These are phyloP conservation scores for Lachancea cidri DNA, from an alignment of 805 yeast species.

Conservation along the genomic window DNA sequence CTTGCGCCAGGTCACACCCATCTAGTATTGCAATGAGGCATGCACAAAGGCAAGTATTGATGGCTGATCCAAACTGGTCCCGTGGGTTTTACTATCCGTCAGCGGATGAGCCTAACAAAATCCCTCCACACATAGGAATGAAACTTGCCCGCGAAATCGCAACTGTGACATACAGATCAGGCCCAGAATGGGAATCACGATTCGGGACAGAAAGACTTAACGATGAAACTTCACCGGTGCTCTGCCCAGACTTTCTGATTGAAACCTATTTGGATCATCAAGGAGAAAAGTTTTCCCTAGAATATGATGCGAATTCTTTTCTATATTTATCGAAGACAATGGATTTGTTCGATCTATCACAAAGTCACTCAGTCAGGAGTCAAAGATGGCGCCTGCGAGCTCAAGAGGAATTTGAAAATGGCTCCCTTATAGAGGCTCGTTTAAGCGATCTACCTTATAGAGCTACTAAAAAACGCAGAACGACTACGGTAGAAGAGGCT, in stretches of 20 bases:
- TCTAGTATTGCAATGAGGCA: slow-evolving; percentile 91
- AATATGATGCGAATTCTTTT: slow-evolving; percentile 86
- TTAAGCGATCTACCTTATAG: slow-evolving; percentile 15
- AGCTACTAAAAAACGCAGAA: slow-evolving; percentile 46
- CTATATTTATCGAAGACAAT: slow-evolving; percentile 86
- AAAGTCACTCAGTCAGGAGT: slow-evolving; percentile 42
- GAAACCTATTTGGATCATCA: slow-evolving; percentile 93
- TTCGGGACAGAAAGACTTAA: slow-evolving; percentile 87
- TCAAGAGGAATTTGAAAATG: slow-evolving; percentile 25
- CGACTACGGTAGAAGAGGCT: slow-evolving; percentile 49
- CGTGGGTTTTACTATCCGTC: slow-evolving; percentile 78
- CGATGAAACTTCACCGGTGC: slow-evolving; percentile 71
- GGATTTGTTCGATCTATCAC: slow-evolving; percentile 85
- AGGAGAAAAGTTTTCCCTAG: slow-evolving; percentile 88
- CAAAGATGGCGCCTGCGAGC: slow-evolving; percentile 36
- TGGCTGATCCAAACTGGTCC: slow-evolving; percentile 95
- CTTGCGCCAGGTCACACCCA: slow-evolving; percentile 93
- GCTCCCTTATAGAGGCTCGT: slow-evolving; percentile 13
- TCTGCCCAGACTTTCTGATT: slow-evolving; percentile 88
- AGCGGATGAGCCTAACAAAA: slow-evolving; percentile 27
- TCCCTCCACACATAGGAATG: slow-evolving; percentile 95
- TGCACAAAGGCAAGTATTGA: slow-evolving; percentile 85
- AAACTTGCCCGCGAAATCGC: slow-evolving; percentile 91
- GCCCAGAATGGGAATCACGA: slow-evolving; percentile 95
- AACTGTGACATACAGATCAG: slow-evolving; percentile 88